Evolutionary conservation across 192 early-diverging fungal species (phyloP), one percentile per base, ranked within the genome.

Genomic region (Coemansia sp.): DNA sequence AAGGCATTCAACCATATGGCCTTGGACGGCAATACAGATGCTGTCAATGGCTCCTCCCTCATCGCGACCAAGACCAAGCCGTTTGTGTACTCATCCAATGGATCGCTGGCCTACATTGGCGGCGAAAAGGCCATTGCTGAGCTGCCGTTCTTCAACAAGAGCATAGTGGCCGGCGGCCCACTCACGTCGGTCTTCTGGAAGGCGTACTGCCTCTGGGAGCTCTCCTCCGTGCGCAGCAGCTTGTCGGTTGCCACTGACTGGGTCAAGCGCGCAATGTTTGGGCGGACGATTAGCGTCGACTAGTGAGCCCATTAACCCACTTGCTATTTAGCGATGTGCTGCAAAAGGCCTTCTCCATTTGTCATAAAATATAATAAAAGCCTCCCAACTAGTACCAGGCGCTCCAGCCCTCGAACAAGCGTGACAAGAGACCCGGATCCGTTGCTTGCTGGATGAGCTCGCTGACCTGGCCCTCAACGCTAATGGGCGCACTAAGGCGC

Each of bases 271-370:
- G 89, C 83, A 6, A 50, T 93, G 18, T 95, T 95, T 85, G 95
- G 95, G 20, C 88, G 94, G 56, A 92, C 95, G 63, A 93, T 97
- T 61, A 86, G 87, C 61, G 85, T 93, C 66, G 95, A 97, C 82
- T 97, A 89, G 79, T 10, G 0, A 66, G 6, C 18, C 33, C 12
- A 2, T 41, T 23, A 20, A 43, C 36, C 33, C 2, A 8, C 13
- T 16, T n/a, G 26, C 31, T 16, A 11, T 55, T 28, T 52, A 48
- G 45, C 2, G 11, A 5, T 13, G 25, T 12, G 13, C 25, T 52
- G 25, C 48, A 52, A 52, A 10, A 21, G 2, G 31, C 6, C 1
- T 13, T 26, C 23, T 52, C 23, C 25, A 55, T 33, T 55, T 16
- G 16, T 33, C 52, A 16, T 55, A 55, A 31, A 31, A 55, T 55